These are phyloP conservation scores for Dendryphion nanum DNA, from an alignment of 2,329 filamentous ascomycete species.

Conservation along the genomic window DNA sequence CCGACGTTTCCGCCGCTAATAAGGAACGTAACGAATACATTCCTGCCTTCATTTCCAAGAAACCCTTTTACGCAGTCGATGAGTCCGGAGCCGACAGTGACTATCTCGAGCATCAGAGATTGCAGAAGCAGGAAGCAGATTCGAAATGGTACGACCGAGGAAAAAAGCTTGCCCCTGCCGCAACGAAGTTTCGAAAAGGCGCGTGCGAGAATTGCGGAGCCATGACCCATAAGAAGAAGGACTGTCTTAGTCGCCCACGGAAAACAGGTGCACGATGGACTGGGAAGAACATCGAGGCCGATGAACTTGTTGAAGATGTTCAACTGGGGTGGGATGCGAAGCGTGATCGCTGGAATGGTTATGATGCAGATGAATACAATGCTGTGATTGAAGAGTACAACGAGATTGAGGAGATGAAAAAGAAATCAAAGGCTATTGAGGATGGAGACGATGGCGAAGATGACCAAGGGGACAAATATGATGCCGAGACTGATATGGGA, in stretches of 20 bases:
- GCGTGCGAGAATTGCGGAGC: conserved; percentile 98
- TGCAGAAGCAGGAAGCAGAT: conserved; percentile 67
- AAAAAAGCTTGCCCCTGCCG: conserved; percentile 77
- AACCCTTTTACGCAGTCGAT: conserved; percentile 91
- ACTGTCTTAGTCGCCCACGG: conserved; percentile 84
- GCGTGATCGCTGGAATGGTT: conserved; percentile 97
- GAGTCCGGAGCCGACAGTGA: conserved; percentile 68
- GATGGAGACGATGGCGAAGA: conserved; percentile 46
- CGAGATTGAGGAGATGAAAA: conserved; percentile 74
- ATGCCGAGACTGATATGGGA: conserved; percentile 96
- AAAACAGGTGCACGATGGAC: conserved; percentile 91
- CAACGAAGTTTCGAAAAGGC: conserved; percentile 96
- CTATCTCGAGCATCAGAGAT: conserved; percentile 94
- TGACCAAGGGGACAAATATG: conserved; percentile 66
- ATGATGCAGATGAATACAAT: conserved; percentile 82
- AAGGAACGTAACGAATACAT: conserved; percentile 99
- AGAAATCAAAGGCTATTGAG: conserved; percentile 41
- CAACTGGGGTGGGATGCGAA: conserved; percentile 95
- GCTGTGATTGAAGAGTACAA: conserved; percentile 88
- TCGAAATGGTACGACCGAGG: conserved; percentile 93
- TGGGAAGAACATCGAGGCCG: conserved; percentile 88
- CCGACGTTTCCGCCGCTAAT: conserved; percentile 54
- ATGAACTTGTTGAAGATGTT: conserved; percentile 82
- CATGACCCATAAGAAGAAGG: conserved; percentile 94
- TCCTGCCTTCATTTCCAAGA: conserved; percentile 94